These are phyloP conservation scores for Oxyria digyna DNA, from an alignment of 148 eudicot species.

Conservation along the genomic window DNA sequence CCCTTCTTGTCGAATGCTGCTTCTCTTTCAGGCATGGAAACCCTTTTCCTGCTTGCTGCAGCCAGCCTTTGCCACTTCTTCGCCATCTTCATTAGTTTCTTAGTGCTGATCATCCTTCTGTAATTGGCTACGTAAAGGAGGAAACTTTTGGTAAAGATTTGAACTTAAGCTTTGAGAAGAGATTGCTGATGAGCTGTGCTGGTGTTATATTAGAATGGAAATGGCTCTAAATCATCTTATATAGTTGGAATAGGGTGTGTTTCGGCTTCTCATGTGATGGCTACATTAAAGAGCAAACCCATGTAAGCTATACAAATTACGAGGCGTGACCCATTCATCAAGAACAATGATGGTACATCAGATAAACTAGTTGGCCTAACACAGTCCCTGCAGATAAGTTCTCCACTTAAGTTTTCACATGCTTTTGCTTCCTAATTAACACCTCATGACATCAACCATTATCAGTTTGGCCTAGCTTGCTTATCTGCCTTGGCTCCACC, in stretches of 20 bases:
- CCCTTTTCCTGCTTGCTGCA: slow-evolving; percentile 16
- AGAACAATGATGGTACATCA: neutral
- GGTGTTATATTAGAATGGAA: no score
- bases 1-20: slow-evolving; percentile 13
- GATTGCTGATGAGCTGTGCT: neutral
- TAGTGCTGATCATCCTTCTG: neutral
- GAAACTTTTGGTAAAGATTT: neutral
- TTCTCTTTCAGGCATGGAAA: neutral
- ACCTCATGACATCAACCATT: neutral
- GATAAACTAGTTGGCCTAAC: neutral
- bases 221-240: no score
- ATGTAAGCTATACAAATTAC: no score
- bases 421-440: neutral
- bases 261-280: no score
- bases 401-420: neutral
- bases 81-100: slow-evolving; percentile 22
- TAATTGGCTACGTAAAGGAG: neutral
- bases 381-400: neutral
- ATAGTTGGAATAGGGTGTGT: no score
- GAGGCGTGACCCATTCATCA: no score
- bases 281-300: no score
- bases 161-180: neutral
- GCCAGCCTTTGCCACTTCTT: neutral
- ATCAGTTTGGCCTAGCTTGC: neutral
- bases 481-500: no score